Conservation (phyloP, 768 basidiomycete species). For the Collybia mongolica region DNA sequence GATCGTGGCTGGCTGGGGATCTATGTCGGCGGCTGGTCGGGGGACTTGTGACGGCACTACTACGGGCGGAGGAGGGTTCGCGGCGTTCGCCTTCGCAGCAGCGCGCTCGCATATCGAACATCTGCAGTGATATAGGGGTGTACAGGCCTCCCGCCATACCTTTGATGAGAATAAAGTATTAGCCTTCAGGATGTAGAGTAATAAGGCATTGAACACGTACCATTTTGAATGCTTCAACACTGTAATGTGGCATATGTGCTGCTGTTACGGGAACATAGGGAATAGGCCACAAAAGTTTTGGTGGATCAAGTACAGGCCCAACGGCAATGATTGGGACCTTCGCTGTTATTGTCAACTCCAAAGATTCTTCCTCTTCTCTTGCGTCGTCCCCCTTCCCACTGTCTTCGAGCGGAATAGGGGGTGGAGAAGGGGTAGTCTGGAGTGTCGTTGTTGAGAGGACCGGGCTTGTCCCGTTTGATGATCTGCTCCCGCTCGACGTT, state of each 20-base stretch:
- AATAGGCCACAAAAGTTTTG: slow-evolving; percentile 61
- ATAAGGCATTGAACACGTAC: slow-evolving; percentile 37
- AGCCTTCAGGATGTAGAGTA: slow-evolving; percentile 1
- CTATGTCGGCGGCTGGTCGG: neutral
- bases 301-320: slow-evolving; percentile 61
- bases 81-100: slow-evolving; percentile 47
- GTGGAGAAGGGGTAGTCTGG: slow-evolving; percentile 78
- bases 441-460: slow-evolving; percentile 73
- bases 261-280: slow-evolving; percentile 65
- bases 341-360: slow-evolving; percentile 12
- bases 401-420: slow-evolving; percentile 39
- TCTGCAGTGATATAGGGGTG: slow-evolving; percentile 68
- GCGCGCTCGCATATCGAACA: slow-evolving; percentile 77
- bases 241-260: slow-evolving; percentile 54
- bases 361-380: slow-evolving; percentile 22
- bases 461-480: slow-evolving; percentile 62
- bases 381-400: slow-evolving; percentile 27
- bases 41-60: slow-evolving; percentile 24
- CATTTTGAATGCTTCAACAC: slow-evolving; percentile 52
- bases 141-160: slow-evolving; percentile 76
- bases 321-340: slow-evolving; percentile 37
- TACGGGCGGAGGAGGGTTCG: slow-evolving; percentile 24
- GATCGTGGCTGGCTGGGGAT: slow-evolving; percentile 2
- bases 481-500: slow-evolving; percentile 42
- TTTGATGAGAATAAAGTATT: slow-evolving; percentile 20